Conservation (phyloP, 257 asterid genomes). For the Craterostigma plantagineum region DNA sequence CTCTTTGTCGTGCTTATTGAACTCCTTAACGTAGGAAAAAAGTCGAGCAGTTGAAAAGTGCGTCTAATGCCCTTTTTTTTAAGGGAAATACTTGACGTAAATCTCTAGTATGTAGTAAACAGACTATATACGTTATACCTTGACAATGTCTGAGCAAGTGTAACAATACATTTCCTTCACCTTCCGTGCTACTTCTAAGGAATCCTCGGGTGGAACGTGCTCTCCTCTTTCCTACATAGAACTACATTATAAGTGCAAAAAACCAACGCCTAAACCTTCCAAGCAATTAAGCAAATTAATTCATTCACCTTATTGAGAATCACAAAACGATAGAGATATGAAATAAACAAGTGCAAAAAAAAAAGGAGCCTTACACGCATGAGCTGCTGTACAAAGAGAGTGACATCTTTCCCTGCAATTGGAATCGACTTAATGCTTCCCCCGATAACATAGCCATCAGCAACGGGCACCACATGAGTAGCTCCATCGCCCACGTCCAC, state of each 20-base stretch:
- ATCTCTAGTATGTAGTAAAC: background rate
- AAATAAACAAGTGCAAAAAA: background rate
- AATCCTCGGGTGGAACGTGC: slow-evolving; percentile 82
- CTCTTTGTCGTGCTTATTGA: slow-evolving; percentile 85
- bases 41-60: slow-evolving; percentile 2
- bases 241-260: slow-evolving; percentile 12
- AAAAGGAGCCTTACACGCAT: slow-evolving; percentile 42
- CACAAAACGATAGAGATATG: background rate
- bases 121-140: slow-evolving; percentile 37
- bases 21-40: slow-evolving; percentile 49
- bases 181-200: slow-evolving; percentile 77
- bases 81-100: too few species aligned
- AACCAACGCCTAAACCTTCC: background rate
- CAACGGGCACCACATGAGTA: slow-evolving; percentile 95
- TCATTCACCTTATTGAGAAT: background rate
- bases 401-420: slow-evolving; percentile 71
- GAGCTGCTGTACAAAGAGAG: slow-evolving; percentile 77
- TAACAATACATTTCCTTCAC: slow-evolving; percentile 93
- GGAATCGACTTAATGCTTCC: slow-evolving; percentile 95
- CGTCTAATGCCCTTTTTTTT: too few species aligned
- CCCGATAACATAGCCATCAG: slow-evolving; percentile 95
- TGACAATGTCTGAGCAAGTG: slow-evolving; percentile 90
- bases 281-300: background rate
- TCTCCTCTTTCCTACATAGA: slow-evolving; percentile 86
- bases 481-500: slow-evolving; percentile 97